Evolutionary conservation across 108 stramenopile species (phyloP), one percentile per base, ranked within the genome.

Genomic region (Fistulifera solaris): DNA sequence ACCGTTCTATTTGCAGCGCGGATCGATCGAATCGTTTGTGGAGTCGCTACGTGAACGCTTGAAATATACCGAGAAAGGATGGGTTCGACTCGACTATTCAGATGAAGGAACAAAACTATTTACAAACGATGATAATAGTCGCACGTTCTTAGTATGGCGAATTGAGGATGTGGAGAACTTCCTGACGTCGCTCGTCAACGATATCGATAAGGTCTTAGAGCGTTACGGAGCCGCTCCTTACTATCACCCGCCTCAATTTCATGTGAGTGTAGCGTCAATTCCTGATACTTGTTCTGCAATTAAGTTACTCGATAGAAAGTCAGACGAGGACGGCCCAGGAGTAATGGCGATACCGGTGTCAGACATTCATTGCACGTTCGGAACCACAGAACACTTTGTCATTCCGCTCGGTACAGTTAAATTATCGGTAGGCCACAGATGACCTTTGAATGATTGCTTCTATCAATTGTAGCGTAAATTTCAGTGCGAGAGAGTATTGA

Each of bases 121-220:
- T 5, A 64, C 72, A 51, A 77, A 77, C 51, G 68, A 77, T 40
- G 68, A 72, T 23, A 41, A 51, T 28, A 72, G 71, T 18, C 48
- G 76, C 31, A 61, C 71, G 12, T 77, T 77, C 40, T 62, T 40
- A 39, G 48, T 54, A 26, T 70, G 71, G 68, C 56, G 27, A 11
- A 60, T 70, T 10, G 26, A 3, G 31, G 31, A 35, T 35, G 31
- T 35, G 31, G 31, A 35, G 31, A 8, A 35, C 8, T 46, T 40
- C 15, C 42, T 76, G 26, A 11, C 19, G 42, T 48, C 66, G 31
- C 40, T 69, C 10, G 54, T 77, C 1, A 22, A 44, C 13, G 64
- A 66, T 49, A 46, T 77, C 26, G 71, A 77, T 66, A 26, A 19
- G 10, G 59, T 66, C 2, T 56, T 77, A 39, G 16, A 42, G 31